These are phyloP conservation scores for Bauhinia variegata DNA, from an alignment of 306 rosid genomes.

Conservation along the genomic window DNA sequence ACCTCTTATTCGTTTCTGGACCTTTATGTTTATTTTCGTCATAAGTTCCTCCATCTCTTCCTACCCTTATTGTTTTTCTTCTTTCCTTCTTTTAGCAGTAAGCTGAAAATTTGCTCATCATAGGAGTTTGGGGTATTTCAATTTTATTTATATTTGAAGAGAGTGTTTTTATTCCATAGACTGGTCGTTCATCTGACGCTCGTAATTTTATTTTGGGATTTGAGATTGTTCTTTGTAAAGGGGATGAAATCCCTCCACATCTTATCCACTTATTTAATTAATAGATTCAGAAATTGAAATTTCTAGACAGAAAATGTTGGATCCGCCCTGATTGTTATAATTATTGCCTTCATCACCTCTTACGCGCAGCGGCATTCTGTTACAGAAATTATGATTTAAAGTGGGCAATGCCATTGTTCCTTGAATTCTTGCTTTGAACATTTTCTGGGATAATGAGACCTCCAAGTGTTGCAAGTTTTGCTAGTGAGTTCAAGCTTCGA, in stretches of 20 bases:
- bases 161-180: not conserved
- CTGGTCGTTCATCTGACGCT: not conserved
- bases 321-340: constrained; percentile 45
- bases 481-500: not conserved
- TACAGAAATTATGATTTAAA: constrained; percentile 31
- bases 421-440: not conserved
- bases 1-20: not conserved
- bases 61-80: constrained; percentile 3
- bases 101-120: constrained; percentile 12
- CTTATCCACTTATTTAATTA: constrained; percentile 23
- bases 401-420: constrained; percentile 29
- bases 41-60: not conserved
- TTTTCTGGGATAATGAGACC: constrained; percentile 4
- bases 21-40: not conserved
- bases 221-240: not conserved
- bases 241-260: constrained; percentile 25
- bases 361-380: not conserved
- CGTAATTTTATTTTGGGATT: constrained; percentile 15
- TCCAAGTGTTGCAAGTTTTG: not conserved
- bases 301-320: constrained; percentile 33
- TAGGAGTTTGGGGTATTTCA: constrained; percentile 12
- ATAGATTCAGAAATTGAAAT: constrained; percentile 34
- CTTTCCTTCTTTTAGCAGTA: not conserved
- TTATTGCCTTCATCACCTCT: constrained; percentile 21
- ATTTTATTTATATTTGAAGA: constrained; percentile 10